Base-by-base conservation (phyloP, 352 stramenopile genomes). In the Pythium oligandrum region DNA sequence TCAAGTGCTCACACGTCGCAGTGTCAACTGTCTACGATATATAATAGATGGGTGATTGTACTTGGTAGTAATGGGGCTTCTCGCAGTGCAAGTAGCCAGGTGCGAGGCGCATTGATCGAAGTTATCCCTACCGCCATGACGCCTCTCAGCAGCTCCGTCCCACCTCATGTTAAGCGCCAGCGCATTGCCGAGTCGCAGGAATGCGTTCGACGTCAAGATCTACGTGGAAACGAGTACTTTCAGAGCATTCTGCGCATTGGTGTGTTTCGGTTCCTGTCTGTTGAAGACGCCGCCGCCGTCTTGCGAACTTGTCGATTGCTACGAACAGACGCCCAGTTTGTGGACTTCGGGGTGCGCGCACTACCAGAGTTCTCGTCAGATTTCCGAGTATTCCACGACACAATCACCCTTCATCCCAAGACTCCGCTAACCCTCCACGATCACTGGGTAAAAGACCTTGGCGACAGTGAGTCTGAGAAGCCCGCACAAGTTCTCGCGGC, bases 251-350 rank as follows among this genome's bases (percentile, higher is more conserved):
- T 64, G 30, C 32, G 37, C 49, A 48, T 51, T 10, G 57, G 57
- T 42, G 47, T 65, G 4, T 44, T 60, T 11, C 8, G 3, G 30
- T 65, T 65, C 32, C 58, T 65, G 17, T 7, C 37, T 10, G 36
- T 65, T 1, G 46, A 50, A 3, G 52, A 65, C 10, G 58, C 47
- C 32, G 30, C 48, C 4, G 34, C 40, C 4, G 38, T 65, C 32
- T 34, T 56, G 4, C 36, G 55, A 32, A 60, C 33, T 3, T 65
- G 45, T 40, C 51, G 58, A 11, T 26, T 37, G 36, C 40, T 65
- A 4, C 58, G 58, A 17, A 33, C 35, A 3, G 52, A 65, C 40
- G 31, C 48, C 4, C 35, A 4, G 31, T 40, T 59, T 1, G 12
- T 44, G 4, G 30, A 40, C 4, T 35, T 17, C 11, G 35, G 37